A percentile compares a stretch with the other conserved stretches of the same genome.
phyloP scores from a whole-genome alignment of 179 eudicot species.

The Corrigiola litoralis region DNA sequence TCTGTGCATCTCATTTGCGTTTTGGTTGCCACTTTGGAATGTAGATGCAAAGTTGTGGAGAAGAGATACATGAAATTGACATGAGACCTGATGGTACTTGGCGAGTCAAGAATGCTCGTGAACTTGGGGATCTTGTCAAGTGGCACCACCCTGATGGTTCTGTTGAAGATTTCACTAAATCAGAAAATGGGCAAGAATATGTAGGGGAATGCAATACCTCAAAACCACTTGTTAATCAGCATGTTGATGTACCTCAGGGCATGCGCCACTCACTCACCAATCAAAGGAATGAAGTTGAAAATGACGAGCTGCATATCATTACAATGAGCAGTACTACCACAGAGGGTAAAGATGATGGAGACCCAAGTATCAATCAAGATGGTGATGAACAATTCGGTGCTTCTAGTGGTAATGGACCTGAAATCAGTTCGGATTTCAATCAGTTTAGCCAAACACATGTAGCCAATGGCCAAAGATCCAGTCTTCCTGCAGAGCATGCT shows the following conservation, averaged over 20 bases:
- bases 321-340: slow-evolving; percentile 58
- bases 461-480: slow-evolving; percentile 15
- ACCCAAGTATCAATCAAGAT: slow-evolving; percentile 30
- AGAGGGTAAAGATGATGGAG: slow-evolving; percentile 32
- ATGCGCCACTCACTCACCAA: too few relatives aligned
- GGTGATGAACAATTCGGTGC: slow-evolving; percentile 22
- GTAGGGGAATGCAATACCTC: slow-evolving; percentile 19
- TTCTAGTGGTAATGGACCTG: slow-evolving; percentile 25
- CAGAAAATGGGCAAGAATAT: slow-evolving; percentile 16
- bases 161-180: slow-evolving; percentile 9
- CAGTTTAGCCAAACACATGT: slow-evolving; percentile 9
- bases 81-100: slow-evolving; percentile 86
- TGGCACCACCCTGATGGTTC: slow-evolving; percentile 84
- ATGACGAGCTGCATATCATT: slow-evolving; percentile 27
- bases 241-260: slow-evolving; percentile 6
- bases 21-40: slow-evolving; percentile 3
- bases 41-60: slow-evolving; percentile 54
- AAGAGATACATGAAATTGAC: slow-evolving; percentile 76
- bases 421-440: slow-evolving; percentile 26
- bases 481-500: slow-evolving; percentile 20
- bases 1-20: slow-evolving; percentile 4
- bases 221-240: slow-evolving; percentile 15
- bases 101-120: slow-evolving; percentile 62
- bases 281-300: slow-evolving; percentile 21
- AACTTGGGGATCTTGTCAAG: slow-evolving; percentile 56